Percentiles rank a stretch among this genome's conserved stretches.
Evolutionary conservation across 345 rosid species (phyloP).

Genomic region (Eucalyptus decipiens): DNA sequence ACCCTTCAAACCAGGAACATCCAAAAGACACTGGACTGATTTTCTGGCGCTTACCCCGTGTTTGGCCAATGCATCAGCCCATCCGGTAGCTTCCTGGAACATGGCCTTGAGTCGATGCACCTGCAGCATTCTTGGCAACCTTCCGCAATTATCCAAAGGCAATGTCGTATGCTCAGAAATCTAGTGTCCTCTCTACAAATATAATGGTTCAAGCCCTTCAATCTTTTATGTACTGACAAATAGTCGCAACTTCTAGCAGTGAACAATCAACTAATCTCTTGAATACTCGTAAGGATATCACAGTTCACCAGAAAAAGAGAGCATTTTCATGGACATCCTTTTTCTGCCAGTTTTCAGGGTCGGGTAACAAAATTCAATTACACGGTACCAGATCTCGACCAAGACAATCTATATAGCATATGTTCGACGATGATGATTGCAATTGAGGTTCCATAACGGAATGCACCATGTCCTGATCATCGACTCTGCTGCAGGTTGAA

Average conservation of each 20-base stretch:
- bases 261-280: not conserved
- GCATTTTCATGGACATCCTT: not conserved
- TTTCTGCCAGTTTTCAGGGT: not conserved
- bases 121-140: not conserved
- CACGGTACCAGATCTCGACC: not conserved
- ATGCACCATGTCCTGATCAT: not conserved
- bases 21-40: not conserved
- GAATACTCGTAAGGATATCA: not conserved
- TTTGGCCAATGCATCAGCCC: not conserved
- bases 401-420: not conserved
- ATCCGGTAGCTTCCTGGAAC: not conserved
- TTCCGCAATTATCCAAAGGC: not conserved
- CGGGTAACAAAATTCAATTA: not conserved
- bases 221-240: not conserved
- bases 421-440: not conserved
- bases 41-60: not conserved
- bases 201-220: not conserved
- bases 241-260: not conserved
- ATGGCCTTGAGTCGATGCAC: not conserved
- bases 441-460: not conserved
- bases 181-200: not conserved
- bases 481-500: not conserved
- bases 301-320: not conserved
- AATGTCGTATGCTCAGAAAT: not conserved
- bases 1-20: not conserved